Evolutionary conservation across 2,329 filamentous ascomycete species (phyloP), one percentile per base, ranked within the genome.

Genomic region (Neopestalotiopsis rosae): DNA sequence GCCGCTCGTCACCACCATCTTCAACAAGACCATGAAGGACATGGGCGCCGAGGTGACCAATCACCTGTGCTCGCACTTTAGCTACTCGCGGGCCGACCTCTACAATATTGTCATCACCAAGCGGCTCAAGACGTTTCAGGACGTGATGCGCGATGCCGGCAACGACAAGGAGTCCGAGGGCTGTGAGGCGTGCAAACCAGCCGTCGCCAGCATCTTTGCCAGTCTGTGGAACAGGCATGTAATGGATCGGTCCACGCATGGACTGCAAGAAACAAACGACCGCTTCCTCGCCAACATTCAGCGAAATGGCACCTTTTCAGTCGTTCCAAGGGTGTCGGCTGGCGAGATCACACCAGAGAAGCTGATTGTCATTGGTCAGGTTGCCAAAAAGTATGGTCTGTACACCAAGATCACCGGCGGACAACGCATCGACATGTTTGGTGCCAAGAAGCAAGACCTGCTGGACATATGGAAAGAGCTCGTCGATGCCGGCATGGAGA

Each of bases 371-470:
- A 94, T 97, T 69, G 94, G 94, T 0, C 89, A 90, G 67, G 93
- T 97, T 0, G 94, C 94, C 0, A 93, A 93, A 83, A 91, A 95
- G 78, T 97, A 94, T 76, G 87, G 88, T 45, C 84, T 97, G 6
- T 97, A 97, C 82, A 94, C 91, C 76, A 97, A 97, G 81, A 97
- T 97, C 77, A 97, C 94, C 0, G 94, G 94, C 67, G 94, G 93
- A 1, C 94, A 97, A 80, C 89, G 94, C 68, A 97, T 97, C 76
- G 94, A 97, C 79, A 89, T 97, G 90, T 97, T 97, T 76, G 94
- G 94, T 56, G 94, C 94, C 0, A 91, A 90, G 81, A 97, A 97
- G 81, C 92, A 96, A 72, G 94, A 97, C 78, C 85, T 97, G 20
- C 85, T 93, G 2, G 86, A 87, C 14, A 97, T 97, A 74, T 97